These are phyloP conservation scores for Coniferiporia weirii DNA, from an alignment of 1,284 basidiomycete genomes.

Conservation along the genomic window DNA sequence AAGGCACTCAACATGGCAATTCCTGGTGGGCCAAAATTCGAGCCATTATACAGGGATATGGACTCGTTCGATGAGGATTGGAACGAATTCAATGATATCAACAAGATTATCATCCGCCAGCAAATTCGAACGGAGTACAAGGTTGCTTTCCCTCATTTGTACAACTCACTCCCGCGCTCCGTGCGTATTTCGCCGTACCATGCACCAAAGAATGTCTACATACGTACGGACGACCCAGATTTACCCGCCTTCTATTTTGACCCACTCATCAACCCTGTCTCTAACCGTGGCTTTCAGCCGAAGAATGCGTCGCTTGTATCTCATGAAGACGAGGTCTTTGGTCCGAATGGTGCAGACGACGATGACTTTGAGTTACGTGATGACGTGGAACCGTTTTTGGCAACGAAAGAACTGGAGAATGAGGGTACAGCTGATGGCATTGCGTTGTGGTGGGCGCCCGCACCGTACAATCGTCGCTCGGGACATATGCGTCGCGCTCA, in stretches of 20 bases:
- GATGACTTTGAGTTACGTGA: slow-evolving; percentile 89
- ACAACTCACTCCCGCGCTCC: slow-evolving; percentile 96
- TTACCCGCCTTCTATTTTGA: slow-evolving; percentile 99
- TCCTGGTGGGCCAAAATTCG: slow-evolving; percentile 97
- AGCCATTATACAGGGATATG: slow-evolving; percentile 92
- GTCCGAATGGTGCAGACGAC: slow-evolving; percentile 76
- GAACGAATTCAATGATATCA: slow-evolving; percentile 99
- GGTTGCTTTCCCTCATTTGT: slow-evolving; percentile 98
- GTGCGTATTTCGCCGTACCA: slow-evolving; percentile 93
- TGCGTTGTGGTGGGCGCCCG: slow-evolving; percentile 97
- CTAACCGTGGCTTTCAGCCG: slow-evolving; percentile 76
- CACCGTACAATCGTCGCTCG: slow-evolving; percentile 91
- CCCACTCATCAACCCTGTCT: slow-evolving; percentile 95
- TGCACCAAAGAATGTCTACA: slow-evolving; percentile 95
- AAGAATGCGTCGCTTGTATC: slow-evolving; percentile 81
- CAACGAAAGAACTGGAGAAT: slow-evolving; percentile 78
- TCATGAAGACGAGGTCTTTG: slow-evolving; percentile 92
- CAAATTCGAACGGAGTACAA: slow-evolving; percentile 99
- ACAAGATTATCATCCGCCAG: slow-evolving; percentile 99
- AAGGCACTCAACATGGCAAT: slow-evolving; percentile 98
- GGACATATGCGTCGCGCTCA: slow-evolving; percentile 92
- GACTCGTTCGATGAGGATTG: slow-evolving; percentile 98
- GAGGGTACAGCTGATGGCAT: slow-evolving; percentile 96
- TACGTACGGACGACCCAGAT: slow-evolving; percentile 98
- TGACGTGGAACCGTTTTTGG: slow-evolving; percentile 78